phyloP scores from a whole-genome alignment of 768 basidiomycete species.

The Collybia sp. region DNA sequence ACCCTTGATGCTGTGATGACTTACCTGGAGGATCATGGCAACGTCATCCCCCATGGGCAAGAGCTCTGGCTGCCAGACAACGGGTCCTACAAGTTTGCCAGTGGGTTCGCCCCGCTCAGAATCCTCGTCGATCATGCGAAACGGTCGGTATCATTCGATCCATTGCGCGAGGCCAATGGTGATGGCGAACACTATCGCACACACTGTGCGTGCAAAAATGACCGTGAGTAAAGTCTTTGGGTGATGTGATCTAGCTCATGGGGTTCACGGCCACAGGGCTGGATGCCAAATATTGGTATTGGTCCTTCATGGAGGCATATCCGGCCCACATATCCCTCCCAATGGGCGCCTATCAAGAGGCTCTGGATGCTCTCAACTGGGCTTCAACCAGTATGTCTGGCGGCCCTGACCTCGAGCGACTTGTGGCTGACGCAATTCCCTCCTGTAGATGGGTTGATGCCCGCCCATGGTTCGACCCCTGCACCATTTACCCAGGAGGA shows the following conservation, averaged over 20 bases:
- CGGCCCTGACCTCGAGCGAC: neutral
- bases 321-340: slow-evolving; percentile 53
- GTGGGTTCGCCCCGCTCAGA: slow-evolving; percentile 30
- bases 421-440: neutral
- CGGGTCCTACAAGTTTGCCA: slow-evolving; percentile 20
- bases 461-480: slow-evolving; percentile 47
- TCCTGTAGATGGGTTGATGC: slow-evolving; percentile 59
- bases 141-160: slow-evolving; percentile 43
- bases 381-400: slow-evolving; percentile 59
- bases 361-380: slow-evolving; percentile 76
- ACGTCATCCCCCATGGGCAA: slow-evolving; percentile 25
- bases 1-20: slow-evolving; percentile 43
- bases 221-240: slow-evolving; percentile 31
- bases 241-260: neutral
- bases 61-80: slow-evolving; percentile 62
- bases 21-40: slow-evolving; percentile 36
- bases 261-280: slow-evolving; percentile 42
- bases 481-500: slow-evolving; percentile 52
- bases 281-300: slow-evolving; percentile 76
- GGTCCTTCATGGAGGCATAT: slow-evolving; percentile 43
- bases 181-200: slow-evolving; percentile 7
- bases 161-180: slow-evolving; percentile 1
- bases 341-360: slow-evolving; percentile 53
- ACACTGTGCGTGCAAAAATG: slow-evolving; percentile 28
- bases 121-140: slow-evolving; percentile 67